Conservation (phyloP, 495 filamentous ascomycete genomes). For the Neurospora sp. region DNA sequence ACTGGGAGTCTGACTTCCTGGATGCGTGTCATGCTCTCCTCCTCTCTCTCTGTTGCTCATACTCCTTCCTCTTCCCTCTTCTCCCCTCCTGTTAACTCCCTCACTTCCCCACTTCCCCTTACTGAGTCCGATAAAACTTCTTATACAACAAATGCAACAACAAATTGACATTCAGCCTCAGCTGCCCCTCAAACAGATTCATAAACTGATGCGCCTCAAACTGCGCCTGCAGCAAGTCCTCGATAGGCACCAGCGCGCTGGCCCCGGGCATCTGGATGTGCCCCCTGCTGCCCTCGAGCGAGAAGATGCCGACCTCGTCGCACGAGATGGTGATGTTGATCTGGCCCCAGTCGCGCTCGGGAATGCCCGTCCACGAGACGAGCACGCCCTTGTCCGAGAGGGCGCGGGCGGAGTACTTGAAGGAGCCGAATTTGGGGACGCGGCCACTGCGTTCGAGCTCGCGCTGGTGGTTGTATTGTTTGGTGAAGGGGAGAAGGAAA, state of each 20-base stretch:
- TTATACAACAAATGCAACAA: constrained; percentile 92
- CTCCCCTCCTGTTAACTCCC: too few species aligned
- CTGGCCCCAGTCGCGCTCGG: constrained; percentile 78
- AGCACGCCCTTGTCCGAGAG: constrained; percentile 90
- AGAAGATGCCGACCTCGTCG: constrained; percentile 92
- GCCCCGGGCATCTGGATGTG: constrained; percentile 95
- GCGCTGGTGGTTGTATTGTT: constrained; percentile 96
- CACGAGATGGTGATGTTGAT: constrained; percentile 89
- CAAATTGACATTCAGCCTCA: constrained; percentile 89
- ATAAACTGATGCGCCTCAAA: constrained; percentile 94
- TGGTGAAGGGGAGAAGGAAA: constrained; percentile 93
- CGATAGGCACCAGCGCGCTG: constrained; percentile 78
- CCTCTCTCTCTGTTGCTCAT: neutral
- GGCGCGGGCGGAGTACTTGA: constrained; percentile 86
- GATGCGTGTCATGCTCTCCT: too few species aligned
- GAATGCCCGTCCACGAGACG: constrained; percentile 75
- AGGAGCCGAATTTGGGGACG: constrained; percentile 92
- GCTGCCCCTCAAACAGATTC: constrained; percentile 80
- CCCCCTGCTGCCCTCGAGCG: constrained; percentile 80
- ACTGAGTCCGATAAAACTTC: constrained; percentile 88
- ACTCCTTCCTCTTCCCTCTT: neutral
- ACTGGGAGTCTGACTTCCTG: too few species aligned
- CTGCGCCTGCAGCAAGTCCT: constrained; percentile 91
- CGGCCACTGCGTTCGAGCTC: constrained; percentile 86
- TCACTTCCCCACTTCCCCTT: constrained; percentile 17